A percentile compares a stretch with the other conserved stretches of the same genome.
These are phyloP conservation scores for Fonsecaea pedrosoi DNA, from an alignment of 2,329 filamentous ascomycete genomes.

Conservation along the genomic window DNA sequence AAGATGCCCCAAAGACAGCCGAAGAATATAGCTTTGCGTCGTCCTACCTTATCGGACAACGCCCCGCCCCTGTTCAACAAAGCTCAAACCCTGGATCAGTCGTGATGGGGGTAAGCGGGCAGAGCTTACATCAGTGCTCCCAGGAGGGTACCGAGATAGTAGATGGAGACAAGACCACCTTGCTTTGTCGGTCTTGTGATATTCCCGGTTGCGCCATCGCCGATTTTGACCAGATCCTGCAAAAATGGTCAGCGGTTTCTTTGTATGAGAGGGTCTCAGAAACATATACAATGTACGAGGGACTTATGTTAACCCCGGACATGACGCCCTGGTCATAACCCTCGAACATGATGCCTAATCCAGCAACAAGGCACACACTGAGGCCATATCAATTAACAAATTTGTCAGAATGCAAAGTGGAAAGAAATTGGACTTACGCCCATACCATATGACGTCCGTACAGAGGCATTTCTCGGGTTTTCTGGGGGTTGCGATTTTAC, in stretches of 20 bases:
- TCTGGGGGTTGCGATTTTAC: background rate
- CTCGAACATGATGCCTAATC: constrained; percentile 13
- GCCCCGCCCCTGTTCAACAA: constrained; percentile 52
- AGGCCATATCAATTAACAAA: background rate
- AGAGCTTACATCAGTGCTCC: constrained; percentile 58
- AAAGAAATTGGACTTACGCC: constrained; percentile 1
- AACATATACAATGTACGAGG: constrained; percentile 1
- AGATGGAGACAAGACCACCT: constrained; percentile 14
- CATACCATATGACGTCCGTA: constrained; percentile 12
- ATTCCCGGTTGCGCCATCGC: constrained; percentile 5
- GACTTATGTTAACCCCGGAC: constrained; percentile 62
- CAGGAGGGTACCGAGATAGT: constrained; percentile 67
- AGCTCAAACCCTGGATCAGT: background rate
- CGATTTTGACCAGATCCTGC: constrained; percentile 15
- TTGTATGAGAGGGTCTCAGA: background rate
- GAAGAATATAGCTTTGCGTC: constrained; percentile 68
- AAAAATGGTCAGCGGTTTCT: background rate
- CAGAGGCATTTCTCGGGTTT: background rate
- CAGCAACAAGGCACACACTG: constrained; percentile 13
- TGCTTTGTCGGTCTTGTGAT: constrained; percentile 2
- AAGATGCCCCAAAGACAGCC: constrained; percentile 65
- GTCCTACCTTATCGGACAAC: constrained; percentile 67
- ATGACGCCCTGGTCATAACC: constrained; percentile 60
- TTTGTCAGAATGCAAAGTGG: background rate
- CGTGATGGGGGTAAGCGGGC: background rate